Evolutionary conservation across 1,284 basidiomycete species (phyloP).

Genomic region (Inonotus obliquus): DNA sequence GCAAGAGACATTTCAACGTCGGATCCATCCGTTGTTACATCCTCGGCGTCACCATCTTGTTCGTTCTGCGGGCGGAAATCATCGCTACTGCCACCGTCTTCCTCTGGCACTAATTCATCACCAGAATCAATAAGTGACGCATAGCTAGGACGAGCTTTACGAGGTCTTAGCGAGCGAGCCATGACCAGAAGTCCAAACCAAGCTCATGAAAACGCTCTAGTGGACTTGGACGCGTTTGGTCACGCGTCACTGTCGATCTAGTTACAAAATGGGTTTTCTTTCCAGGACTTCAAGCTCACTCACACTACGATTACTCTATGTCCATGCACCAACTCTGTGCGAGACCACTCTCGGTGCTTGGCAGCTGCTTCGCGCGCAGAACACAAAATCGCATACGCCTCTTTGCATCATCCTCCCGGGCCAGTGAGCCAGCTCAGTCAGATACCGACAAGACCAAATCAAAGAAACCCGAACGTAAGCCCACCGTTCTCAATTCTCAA

Average conservation of each 20-base stretch:
- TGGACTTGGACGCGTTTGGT: neutral
- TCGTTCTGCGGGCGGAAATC: conserved; percentile 30
- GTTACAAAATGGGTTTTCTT: too few species aligned
- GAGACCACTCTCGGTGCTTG: neutral
- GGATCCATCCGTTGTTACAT: conserved; percentile 21
- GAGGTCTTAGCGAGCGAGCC: conserved; percentile 39
- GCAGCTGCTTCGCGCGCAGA: neutral
- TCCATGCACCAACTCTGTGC: neutral
- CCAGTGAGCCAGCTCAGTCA: neutral
- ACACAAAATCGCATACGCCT: neutral
- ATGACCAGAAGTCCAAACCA: conserved; percentile 24
- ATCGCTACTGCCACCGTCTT: conserved; percentile 25
- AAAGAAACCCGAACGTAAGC: conserved; percentile 9
- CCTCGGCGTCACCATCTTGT: conserved; percentile 13
- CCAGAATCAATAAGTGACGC: conserved; percentile 22
- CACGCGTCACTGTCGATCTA: neutral
- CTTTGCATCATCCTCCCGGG: neutral
- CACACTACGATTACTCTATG: neutral
- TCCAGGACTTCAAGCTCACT: neutral
- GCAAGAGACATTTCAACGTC: conserved; percentile 15
- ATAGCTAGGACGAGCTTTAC: conserved; percentile 39
- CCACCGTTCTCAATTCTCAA: neutral
- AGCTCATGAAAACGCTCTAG: too few species aligned
- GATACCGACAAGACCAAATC: neutral
- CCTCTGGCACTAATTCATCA: conserved; percentile 23